Percentiles rank a stretch among this genome's conserved stretches.
phyloP scores from a whole-genome alignment of 495 filamentous ascomycete species.

The Bombardia bombarda region DNA sequence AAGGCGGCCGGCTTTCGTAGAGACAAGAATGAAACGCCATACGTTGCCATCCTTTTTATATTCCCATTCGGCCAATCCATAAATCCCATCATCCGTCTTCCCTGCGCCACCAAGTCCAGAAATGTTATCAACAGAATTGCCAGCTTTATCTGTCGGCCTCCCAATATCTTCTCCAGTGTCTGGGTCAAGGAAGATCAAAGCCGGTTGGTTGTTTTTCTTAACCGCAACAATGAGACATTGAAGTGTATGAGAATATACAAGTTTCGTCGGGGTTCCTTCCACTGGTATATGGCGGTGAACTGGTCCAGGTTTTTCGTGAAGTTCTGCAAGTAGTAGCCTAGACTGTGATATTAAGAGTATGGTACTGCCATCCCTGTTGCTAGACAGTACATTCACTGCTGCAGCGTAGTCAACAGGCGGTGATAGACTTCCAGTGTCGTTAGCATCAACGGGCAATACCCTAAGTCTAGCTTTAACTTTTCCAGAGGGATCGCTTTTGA shows the following conservation, averaged over 20 bases:
- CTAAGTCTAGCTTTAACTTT: slow-evolving; percentile 12
- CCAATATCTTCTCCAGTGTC: slow-evolving; percentile 39
- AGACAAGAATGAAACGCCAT: slow-evolving; percentile 40
- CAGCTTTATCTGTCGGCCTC: slow-evolving; percentile 25
- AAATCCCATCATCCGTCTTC: slow-evolving; percentile 28
- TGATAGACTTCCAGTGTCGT: slow-evolving; percentile 19
- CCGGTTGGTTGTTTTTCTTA: slow-evolving; percentile 24
- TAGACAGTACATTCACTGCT: slow-evolving; percentile 20
- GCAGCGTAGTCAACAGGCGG: slow-evolving; percentile 23
- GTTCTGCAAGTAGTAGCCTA: slow-evolving; percentile 41
- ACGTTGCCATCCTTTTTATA: slow-evolving; percentile 28
- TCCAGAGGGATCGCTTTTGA: slow-evolving; percentile 1
- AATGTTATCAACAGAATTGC: slow-evolving; percentile 24
- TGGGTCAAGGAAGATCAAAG: slow-evolving; percentile 40
- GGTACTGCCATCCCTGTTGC: slow-evolving; percentile 13
- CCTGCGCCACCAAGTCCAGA: slow-evolving; percentile 38
- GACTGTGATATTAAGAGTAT: slow-evolving; percentile 34
- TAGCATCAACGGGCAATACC: slow-evolving; percentile 34
- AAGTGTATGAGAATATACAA: slow-evolving; percentile 45
- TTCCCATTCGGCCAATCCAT: slow-evolving; percentile 38
- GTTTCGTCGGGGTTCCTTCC: slow-evolving; percentile 40
- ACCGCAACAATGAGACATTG: slow-evolving; percentile 47
- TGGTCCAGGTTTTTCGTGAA: slow-evolving; percentile 37
- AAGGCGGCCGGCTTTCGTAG: slow-evolving; percentile 32
- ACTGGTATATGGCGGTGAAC: slow-evolving; percentile 45